These are phyloP conservation scores for Mucuna pruriens DNA, from an alignment of 306 rosid species.

Conservation along the genomic window DNA sequence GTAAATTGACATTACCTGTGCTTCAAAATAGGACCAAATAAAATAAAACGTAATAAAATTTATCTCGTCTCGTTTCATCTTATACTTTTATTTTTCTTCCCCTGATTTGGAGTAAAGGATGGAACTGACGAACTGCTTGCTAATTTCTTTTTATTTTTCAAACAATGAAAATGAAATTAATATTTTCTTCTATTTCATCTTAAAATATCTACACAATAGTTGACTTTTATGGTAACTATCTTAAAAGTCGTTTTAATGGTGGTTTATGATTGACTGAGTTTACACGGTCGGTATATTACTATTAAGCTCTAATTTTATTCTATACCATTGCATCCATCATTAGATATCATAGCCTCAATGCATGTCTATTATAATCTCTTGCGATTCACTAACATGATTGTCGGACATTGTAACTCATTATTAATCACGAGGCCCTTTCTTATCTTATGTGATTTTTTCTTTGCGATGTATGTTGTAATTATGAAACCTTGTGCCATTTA, in stretches of 20 bases:
- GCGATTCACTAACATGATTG: too few species aligned
- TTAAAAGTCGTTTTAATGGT: too few species aligned
- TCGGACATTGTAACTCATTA: not conserved
- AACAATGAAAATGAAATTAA: not conserved
- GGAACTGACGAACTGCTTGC: not conserved
- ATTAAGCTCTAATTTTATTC: too few species aligned
- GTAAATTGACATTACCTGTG: not conserved
- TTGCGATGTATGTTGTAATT: not conserved
- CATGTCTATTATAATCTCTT: not conserved
- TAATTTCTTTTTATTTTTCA: not conserved
- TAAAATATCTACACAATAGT: not conserved
- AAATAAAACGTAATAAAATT: not conserved
- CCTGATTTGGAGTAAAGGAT: not conserved
- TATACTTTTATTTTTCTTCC: not conserved
- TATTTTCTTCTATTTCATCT: not conserved
- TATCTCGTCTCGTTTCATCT: not conserved
- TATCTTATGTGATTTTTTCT: not conserved
- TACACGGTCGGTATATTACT: too few species aligned
- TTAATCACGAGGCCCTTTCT: not conserved
- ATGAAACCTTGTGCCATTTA: not conserved
- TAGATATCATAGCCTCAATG: not conserved
- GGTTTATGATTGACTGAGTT: too few species aligned
- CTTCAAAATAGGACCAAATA: not conserved
- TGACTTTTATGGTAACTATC: not conserved
- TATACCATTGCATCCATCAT: not conserved